Conservation (phyloP, 2,329 filamentous ascomycete genomes). For the Dryadomyces sulphureus region DNA sequence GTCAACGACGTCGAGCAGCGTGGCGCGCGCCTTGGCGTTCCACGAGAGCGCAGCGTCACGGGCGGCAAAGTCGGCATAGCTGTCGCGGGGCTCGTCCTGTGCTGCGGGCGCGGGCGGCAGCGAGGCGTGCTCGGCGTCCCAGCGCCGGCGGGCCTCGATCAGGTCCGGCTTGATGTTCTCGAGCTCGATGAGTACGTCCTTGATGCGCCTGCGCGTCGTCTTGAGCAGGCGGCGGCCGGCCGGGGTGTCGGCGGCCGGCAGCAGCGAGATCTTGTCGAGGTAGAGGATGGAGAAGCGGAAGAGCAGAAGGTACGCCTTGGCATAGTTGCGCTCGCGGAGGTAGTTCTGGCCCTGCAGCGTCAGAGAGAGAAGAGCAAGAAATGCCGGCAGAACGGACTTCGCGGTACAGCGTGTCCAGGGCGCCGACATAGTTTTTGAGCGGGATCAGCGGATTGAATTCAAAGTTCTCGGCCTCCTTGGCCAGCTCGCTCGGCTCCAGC, state of each 20-base stretch:
- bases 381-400: conserved; percentile 42
- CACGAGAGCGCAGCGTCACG: conserved; percentile 45
- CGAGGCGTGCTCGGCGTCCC: conserved; percentile 32
- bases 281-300: conserved; percentile 81
- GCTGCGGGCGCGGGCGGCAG: background rate
- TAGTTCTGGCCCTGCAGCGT: conserved; percentile 61
- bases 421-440: conserved; percentile 68
- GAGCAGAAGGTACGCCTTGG: conserved; percentile 82
- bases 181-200: conserved; percentile 51
- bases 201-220: conserved; percentile 31
- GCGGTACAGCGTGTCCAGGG: conserved; percentile 63
- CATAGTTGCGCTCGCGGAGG: conserved; percentile 68
- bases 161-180: conserved; percentile 72
- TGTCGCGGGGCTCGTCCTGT: conserved; percentile 17
- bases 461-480: conserved; percentile 61
- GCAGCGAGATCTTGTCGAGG: conserved; percentile 55
- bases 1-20: conserved; percentile 53
- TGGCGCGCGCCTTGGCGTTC: conserved; percentile 24
- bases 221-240: conserved; percentile 49
- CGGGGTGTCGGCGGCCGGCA: conserved; percentile 58
- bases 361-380: background rate
- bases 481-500: conserved; percentile 62
- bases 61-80: conserved; percentile 26
- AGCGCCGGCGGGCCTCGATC: conserved; percentile 53
- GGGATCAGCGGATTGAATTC: conserved; percentile 65